Base-by-base conservation (phyloP, 257 asterid genomes). In the Paraleonurus japonicus region DNA sequence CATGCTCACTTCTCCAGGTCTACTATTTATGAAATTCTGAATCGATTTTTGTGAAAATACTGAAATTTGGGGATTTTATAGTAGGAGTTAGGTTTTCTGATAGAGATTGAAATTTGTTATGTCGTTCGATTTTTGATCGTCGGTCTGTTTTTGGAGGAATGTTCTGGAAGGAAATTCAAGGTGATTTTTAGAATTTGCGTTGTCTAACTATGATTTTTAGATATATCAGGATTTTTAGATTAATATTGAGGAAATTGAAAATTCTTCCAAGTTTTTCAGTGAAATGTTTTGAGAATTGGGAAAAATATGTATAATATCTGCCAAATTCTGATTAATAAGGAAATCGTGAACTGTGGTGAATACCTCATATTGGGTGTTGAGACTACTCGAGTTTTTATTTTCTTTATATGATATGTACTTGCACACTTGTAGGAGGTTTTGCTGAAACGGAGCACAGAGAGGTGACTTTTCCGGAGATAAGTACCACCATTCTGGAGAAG, bases 1-100 rank as follows among this genome's bases (percentile, higher is more conserved):
- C 88, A 94, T 94, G 99, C 97, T 94, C 82, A 91, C 98, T 71
- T 94, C 98, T 69, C 98, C 97, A 82, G 99, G 99, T 93, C 65
- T 4, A 19, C 58, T 53, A 47, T 39, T 12, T 26, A 16, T 27
- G 1, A 4, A 26, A 28, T 61, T 55, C 43, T 35, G 4, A 26
- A 22, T 35, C 20, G n/a, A 2, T 22, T 76, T 19, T 23, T n/a
- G 11, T 43, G 23, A 3, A 37, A 35, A 16, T 41, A 12, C 6
- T 28, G 24, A 13, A 77, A 27, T 32, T 55, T 12, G 17, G 4
- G 22, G 13, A 2, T 39, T 60, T 20, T 24, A 30, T 17, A 17
- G 51, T 2, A 16, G n/a, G 41, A 26, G 24, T 16, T 43, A 8
- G 54, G 45, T 47, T 61, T 27, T 19, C 27, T 28, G 19, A 20